Base-by-base conservation (phyloP, 768 basidiomycete genomes). In the Boletellus ananiceps region DNA sequence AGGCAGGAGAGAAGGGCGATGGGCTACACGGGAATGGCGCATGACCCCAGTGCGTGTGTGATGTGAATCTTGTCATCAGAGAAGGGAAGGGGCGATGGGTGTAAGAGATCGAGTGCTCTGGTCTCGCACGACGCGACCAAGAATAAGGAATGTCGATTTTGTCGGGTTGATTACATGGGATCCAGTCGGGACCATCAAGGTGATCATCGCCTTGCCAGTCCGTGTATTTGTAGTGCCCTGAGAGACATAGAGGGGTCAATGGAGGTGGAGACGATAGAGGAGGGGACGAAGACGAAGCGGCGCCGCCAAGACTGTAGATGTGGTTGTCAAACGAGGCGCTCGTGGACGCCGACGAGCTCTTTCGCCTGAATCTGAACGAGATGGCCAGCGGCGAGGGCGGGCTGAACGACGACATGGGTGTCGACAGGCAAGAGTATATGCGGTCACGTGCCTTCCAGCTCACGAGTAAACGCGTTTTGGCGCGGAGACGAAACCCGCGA, bases 401-500 rank as follows among this genome's bases (percentile, higher is more conserved):
- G 45, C 37, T 23, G 38, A 39, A 44, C 11, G 55, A 59, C 47
- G 54, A 59, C 65, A 67, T 67, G 49, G 65, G 52, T 37, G 65
- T 69, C 56, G 53, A 43, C 40, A 19, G 55, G 27, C 44, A 59
- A 65, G 57, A 55, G 50, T 47, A 46, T 63, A 67, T 67, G 61
- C 50, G 51, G 56, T 67, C 66, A 67, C 65, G 66, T 69, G 67
- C 33, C 1, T 19, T 18, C 48, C 19, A 49, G 50, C 51, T 39
- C 18, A 40, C 35, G 12, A 49, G 55, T 67, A 52, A 67, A 69
- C 66, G 67, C 65, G 65, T 61, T 69, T 67, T 68, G 43, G 49
- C 15, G 60, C 65, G 65, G 65, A 67, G 65, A 62, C 52, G 52
- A 12, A 66, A 66, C 14, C 34, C 29, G 33, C 6, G 44, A 50